phyloP scores from a whole-genome alignment of 306 rosid genomes.

The Dryas drummondii region DNA sequence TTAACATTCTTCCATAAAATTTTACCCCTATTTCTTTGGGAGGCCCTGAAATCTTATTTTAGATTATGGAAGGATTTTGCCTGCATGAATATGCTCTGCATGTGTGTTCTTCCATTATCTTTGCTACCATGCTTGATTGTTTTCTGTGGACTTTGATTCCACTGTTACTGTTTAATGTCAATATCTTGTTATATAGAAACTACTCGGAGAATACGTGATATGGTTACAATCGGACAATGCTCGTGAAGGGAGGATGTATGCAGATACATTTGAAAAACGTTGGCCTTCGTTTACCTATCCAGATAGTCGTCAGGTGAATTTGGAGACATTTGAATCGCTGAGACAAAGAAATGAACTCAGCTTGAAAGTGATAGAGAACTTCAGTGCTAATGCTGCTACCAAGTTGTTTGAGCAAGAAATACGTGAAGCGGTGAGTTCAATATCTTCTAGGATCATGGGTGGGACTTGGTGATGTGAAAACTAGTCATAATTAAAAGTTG shows the following conservation, averaged over 20 bases:
- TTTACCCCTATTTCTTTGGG: constrained; percentile 9
- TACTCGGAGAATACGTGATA: constrained; percentile 60
- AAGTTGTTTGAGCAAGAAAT: constrained; percentile 76
- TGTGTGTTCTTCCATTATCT: constrained; percentile 4
- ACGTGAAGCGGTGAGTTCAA: constrained; percentile 66
- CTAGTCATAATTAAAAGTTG: neutral
- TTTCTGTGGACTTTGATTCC: constrained; percentile 4
- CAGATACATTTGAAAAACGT: constrained; percentile 60
- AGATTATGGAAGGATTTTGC: neutral
- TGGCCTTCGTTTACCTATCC: constrained; percentile 56
- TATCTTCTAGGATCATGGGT: constrained; percentile 14
- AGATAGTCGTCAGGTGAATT: constrained; percentile 44
- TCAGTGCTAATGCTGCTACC: constrained; percentile 70
- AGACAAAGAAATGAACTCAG: constrained; percentile 59
- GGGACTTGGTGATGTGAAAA: neutral
- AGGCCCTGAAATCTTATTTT: neutral
- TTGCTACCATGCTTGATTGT: neutral
- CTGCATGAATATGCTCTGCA: neutral
- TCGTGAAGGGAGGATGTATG: constrained; percentile 65
- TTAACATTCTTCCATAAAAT: constrained; percentile 15
- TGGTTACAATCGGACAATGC: constrained; percentile 69
- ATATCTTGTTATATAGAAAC: constrained; percentile 46
- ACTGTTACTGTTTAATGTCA: neutral
- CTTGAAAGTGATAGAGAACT: constrained; percentile 56
- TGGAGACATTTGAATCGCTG: constrained; percentile 51